Percentiles rank a stretch among this genome's conserved stretches.
phyloP scores from a whole-genome alignment of 352 stramenopile genomes.

The Pythium brachiatum region DNA sequence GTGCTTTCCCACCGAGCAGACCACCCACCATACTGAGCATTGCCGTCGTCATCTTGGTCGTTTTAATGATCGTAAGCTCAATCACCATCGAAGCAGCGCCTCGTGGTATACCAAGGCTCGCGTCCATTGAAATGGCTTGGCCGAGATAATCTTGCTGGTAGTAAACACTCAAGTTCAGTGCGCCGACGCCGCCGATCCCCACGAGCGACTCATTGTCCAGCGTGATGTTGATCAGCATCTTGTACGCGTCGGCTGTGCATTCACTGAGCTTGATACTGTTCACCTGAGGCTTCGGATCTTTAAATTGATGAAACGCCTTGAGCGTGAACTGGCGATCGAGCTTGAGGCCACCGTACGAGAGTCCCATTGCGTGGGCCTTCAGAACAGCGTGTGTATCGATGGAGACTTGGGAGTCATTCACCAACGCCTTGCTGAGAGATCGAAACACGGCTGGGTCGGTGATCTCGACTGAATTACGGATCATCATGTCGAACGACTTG shows the following conservation, averaged over 20 bases:
- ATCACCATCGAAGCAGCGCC: conserved; percentile 49
- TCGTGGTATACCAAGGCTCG: conserved; percentile 25
- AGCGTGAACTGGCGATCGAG: conserved; percentile 46
- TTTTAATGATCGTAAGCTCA: conserved; percentile 39
- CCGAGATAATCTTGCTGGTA: conserved; percentile 62
- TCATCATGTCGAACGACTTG: conserved; percentile 54
- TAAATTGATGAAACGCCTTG: conserved; percentile 56
- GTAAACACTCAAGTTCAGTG: conserved; percentile 71
- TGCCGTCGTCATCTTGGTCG: conserved; percentile 19
- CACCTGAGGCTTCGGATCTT: conserved; percentile 37
- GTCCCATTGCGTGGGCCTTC: conserved; percentile 43
- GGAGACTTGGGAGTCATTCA: conserved; percentile 36
- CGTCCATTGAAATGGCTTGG: conserved; percentile 46
- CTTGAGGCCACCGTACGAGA: conserved; percentile 49
- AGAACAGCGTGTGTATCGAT: conserved; percentile 37
- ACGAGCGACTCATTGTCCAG: conserved; percentile 44
- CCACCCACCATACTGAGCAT: conserved; percentile 42
- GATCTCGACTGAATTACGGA: conserved; percentile 34
- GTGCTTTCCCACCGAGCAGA: conserved; percentile 31
- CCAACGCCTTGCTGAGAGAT: conserved; percentile 34
- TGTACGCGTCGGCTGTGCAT: conserved; percentile 38
- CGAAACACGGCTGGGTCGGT: conserved; percentile 44
- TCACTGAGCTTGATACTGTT: conserved; percentile 54
- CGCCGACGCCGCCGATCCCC: conserved; percentile 52
- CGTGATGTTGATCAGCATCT: conserved; percentile 64